Base-by-base conservation (phyloP, 257 asterid genomes). In the Ilex aquifolium region DNA sequence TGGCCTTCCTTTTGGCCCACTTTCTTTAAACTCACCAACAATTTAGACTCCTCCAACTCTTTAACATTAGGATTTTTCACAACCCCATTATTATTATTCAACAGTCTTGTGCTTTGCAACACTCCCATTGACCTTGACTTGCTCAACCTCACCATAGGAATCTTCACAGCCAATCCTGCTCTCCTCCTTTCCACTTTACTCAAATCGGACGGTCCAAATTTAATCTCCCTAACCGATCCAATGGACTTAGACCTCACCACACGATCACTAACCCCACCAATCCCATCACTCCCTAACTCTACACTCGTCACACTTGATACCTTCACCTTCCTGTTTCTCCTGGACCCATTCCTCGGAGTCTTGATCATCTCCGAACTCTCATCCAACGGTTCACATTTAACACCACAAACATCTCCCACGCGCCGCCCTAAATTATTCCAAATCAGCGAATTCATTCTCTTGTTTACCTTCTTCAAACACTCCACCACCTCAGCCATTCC, bases 71-170 rank as follows among this genome's bases (percentile, higher is more conserved):
- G 70, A 17, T 63, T 66, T 13, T 56, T 65, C 42, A 64, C 62
- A 16, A 14, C 78, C 40, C 48, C 60, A 21, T 64, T 72, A 60
- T 16, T 62, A 14, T 65, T 61, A 66, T 64, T 64, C 57, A 69
- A 62, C 67, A 74, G 70, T 68, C 75, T 72, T 53, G 63, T 58
- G 42, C 85, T 42, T 68, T 70, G 84, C 66, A 81, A 31, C 73
- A 84, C 72, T 53, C 95, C 95, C 87, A 73, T 70, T 31, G 95
- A 88, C 69, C 81, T 84, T 44, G 96, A 88, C 75, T 82, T 88
- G 10, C 72, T 79, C 67, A 85, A 63, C 78, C 78, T 86, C 31
- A 78, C 86, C 32, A 71, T 79, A 44, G 80, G 66, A 68, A 76
- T 76, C 82, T 69, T 81, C 83, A 76, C 60, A 66, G 68, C 76